Evolutionary conservation across 2,329 filamentous ascomycete genomes (phyloP), one percentile per base, ranked within the genome.

Genomic region (Tolypocladium sp.): DNA sequence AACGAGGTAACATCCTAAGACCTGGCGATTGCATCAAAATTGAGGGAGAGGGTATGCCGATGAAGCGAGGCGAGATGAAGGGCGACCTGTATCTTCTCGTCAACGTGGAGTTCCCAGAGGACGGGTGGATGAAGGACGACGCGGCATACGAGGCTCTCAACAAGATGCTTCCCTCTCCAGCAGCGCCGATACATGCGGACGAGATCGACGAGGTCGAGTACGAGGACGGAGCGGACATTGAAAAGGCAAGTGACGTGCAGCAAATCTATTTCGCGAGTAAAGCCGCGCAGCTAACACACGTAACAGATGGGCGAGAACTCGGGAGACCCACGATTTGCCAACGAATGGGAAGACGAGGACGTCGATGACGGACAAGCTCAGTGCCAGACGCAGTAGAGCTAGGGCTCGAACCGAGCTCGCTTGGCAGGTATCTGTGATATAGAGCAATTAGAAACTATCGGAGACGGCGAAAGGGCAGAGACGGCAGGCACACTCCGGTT

Each of bases 11-110:
- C 72, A 81, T 97, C 57, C 76, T 99, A 41, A 85, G 86, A 33
- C 92, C 94, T 0, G 88, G 87, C 33, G 90, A 99, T 70, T 84
- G 93, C 9, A 81, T 99, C 66, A 96, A 92, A 78, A 79, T 99
- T 1, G 74, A 81, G 2, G 92, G 91, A 33, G 94, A 99, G 77
- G 94, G 94, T 61, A 99, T 99, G 94, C 94, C 94, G 2, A 74
- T 87, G 66, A 97, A 97, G 81, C 86, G 87, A 59, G 90, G 88
- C 63, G 94, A 99, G 44, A 70, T 77, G 5, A 91, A 86, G 70
- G 94, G 94, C 51, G 92, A 97, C 69, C 78, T 99, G 22, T 99
- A 93, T 74, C 80, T 99, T 49, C 78, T 89, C 42, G 87, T 97
- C 63, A 87, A 94, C 67, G 83, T 99, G 63, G 83, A 91, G 58